A percentile compares a stretch with the other conserved stretches of the same genome.
These are phyloP conservation scores for Lasiodiplodia theobromae DNA, from an alignment of 2,329 filamentous ascomycete genomes.

Conservation along the genomic window DNA sequence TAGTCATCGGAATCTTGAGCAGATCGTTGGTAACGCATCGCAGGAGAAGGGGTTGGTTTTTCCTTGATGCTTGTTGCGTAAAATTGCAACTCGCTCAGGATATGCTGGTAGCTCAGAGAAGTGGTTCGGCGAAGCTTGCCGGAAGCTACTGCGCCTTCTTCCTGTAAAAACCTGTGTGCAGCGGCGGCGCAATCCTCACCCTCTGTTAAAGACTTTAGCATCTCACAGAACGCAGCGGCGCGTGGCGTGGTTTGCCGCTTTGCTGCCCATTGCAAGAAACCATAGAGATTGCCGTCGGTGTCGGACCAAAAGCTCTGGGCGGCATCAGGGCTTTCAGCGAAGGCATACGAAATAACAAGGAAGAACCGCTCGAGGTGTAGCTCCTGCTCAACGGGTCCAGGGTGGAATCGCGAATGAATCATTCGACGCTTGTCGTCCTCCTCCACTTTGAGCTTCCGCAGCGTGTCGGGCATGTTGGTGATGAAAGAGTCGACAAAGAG, in stretches of 20 bases:
- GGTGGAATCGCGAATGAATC: constrained; percentile 52
- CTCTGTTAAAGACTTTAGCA: constrained; percentile 86
- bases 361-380: constrained; percentile 84
- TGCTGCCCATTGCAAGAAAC: constrained; percentile 97
- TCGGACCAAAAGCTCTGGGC: constrained; percentile 92
- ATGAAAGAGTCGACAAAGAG: constrained; percentile 91
- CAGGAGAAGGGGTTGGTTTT: constrained; percentile 67
- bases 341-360: constrained; percentile 89
- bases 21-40: constrained; percentile 58
- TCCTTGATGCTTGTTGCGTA: constrained; percentile 82
- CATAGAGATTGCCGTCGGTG: constrained; percentile 88
- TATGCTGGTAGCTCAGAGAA: constrained; percentile 90
- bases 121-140: constrained; percentile 82
- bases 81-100: constrained; percentile 87
- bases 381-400: constrained; percentile 60
- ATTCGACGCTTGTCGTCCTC: constrained; percentile 82
- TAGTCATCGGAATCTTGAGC: constrained; percentile 48
- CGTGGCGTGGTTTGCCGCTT: constrained; percentile 93
- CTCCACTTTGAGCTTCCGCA: constrained; percentile 83
- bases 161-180: constrained; percentile 87
- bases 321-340: constrained; percentile 82
- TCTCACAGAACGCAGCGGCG: constrained; percentile 95
- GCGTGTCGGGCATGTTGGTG: constrained; percentile 90
- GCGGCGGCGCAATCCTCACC: constrained; percentile 82
- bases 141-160: constrained; percentile 73